Evolutionary conservation across 768 basidiomycete species (phyloP), one percentile per base, ranked within the genome.

Genomic region (Lentinus tigrinus): DNA sequence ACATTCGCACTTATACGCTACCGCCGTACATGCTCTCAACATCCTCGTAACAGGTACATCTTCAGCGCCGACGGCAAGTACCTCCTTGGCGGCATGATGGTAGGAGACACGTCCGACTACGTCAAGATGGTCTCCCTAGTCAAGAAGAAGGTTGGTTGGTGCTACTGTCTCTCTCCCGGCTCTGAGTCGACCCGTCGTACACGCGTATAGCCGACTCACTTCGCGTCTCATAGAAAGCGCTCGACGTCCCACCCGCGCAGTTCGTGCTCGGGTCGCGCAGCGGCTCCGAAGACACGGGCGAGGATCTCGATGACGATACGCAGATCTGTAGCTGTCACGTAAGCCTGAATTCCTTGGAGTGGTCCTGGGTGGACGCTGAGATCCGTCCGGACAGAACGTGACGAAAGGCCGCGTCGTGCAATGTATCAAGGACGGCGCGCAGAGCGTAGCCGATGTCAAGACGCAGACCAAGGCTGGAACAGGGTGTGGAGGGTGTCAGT

Each of bases 71-170:
- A 90, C 65, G 89, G 88, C 11, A 84, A 85, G 69, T 78, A 87
- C 62, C 74, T 91, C 13, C 72, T 91, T 3, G 89, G 89, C 13
- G 89, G 89, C 3, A 88, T 89, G 81, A 87, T 90, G 87, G 81
- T 91, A n/a, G 89, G 88, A 3, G 86, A 88, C 64, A 82, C 82
- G 10, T 77, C 75, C 37, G 85, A 87, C 66, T 89, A 84, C 64
- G 79, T 84, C 56, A 88, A 89, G 70, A 76, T 90, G 14, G 77
- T 89, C n/a, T 75, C 83, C 13, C 74, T 89, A 31, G 83, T 87
- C 27, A 87, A 85, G 74, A 88, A 88, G 75, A 83, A 83, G 74
- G 85, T 78, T 54, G 74, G 85, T 78, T 54, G 27, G 39, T n/a
- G 21, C 38, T 56, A 39, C 40, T n/a, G n/a, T n/a, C n/a, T n/a